A percentile compares a stretch with the other conserved stretches of the same genome.
These are phyloP conservation scores for Amylostereum areolatum DNA, from an alignment of 1,284 basidiomycete species.

Conservation along the genomic window DNA sequence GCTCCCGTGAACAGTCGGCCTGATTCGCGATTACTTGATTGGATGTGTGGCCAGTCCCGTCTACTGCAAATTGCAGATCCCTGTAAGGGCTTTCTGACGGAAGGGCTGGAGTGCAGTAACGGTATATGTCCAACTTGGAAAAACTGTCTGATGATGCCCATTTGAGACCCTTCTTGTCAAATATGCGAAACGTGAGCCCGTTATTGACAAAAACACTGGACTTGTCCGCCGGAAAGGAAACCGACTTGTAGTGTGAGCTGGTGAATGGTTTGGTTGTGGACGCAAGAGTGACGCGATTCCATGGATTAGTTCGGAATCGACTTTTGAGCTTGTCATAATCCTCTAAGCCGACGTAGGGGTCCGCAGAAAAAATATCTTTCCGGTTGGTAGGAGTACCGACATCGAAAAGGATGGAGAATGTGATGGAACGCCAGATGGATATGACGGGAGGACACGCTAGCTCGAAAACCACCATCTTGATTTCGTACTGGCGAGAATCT, in stretches of 20 bases:
- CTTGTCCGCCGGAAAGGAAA: conserved; percentile 20
- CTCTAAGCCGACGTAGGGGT: too few relatives aligned
- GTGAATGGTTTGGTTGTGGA: conserved; percentile 36
- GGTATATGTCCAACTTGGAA: conserved; percentile 1
- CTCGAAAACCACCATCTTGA: conserved; percentile 38
- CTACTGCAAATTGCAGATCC: conserved; percentile 30
- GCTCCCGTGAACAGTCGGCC: conserved; percentile 20
- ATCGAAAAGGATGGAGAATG: conserved; percentile 30
- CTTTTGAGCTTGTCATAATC: too few relatives aligned
- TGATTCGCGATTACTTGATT: conserved; percentile 39
- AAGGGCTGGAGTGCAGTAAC: conserved; percentile 27
- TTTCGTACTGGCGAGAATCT: conserved; percentile 10
- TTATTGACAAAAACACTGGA: conserved; percentile 27
- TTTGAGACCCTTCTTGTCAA: background rate
- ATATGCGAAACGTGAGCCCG: conserved; percentile 22
- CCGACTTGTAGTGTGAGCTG: conserved; percentile 28
- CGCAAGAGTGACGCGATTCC: conserved; percentile 30
- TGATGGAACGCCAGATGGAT: conserved; percentile 36
- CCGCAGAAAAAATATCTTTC: too few relatives aligned
- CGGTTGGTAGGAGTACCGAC: background rate
- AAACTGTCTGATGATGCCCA: background rate
- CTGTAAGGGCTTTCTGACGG: conserved; percentile 25
- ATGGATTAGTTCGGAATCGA: too few relatives aligned
- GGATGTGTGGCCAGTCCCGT: conserved; percentile 29
- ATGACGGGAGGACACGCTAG: conserved; percentile 33